Percentiles rank a stretch among this genome's conserved stretches.
Evolutionary conservation across 108 stramenopile species (phyloP).

Genomic region (Craspedostauros australis): DNA sequence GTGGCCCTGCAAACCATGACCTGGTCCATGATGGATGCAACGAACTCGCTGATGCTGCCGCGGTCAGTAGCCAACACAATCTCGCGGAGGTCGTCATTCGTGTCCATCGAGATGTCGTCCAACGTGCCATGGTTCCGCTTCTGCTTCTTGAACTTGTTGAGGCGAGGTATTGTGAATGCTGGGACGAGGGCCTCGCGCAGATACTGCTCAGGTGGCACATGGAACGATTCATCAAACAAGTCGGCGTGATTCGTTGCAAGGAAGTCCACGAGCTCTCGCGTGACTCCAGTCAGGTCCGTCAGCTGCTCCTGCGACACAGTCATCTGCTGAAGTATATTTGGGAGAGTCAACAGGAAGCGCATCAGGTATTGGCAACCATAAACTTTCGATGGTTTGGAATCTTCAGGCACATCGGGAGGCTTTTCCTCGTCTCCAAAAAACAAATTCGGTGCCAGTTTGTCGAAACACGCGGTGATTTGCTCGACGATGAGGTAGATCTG

Average conservation of each 20-base stretch:
- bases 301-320: constrained; percentile 19
- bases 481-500: constrained; percentile 1
- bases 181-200: constrained; percentile 4
- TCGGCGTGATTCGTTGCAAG: constrained; percentile 7
- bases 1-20: constrained; percentile 26
- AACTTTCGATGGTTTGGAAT: neutral
- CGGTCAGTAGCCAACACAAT: constrained; percentile 19
- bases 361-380: constrained; percentile 24
- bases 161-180: constrained; percentile 2
- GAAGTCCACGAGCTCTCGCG: constrained; percentile 24
- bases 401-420: neutral
- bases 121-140: neutral
- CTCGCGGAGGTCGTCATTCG: neutral
- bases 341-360: constrained; percentile 29
- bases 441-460: neutral
- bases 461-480: constrained; percentile 1
- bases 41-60: constrained; percentile 31
- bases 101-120: neutral
- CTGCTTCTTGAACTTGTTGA: neutral
- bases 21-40: constrained; percentile 29
- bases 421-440: constrained; percentile 6
- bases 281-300: constrained; percentile 10
- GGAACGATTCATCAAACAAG: constrained; percentile 11
- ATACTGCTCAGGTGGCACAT: constrained; percentile 33
- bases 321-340: constrained; percentile 22